Conservation (phyloP, 805 yeast genomes). For the Yarrowia yakushimensis region DNA sequence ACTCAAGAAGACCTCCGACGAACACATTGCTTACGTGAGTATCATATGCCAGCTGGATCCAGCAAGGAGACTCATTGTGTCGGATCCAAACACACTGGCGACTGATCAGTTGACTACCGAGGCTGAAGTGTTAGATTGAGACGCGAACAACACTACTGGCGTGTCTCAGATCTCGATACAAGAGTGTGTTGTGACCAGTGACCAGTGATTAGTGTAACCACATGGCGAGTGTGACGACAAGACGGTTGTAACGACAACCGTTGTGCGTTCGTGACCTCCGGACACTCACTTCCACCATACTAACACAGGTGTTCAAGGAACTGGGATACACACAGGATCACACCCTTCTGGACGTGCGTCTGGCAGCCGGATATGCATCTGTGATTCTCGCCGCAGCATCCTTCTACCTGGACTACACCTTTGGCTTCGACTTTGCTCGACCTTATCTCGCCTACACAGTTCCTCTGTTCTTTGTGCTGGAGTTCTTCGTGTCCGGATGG, state of each 20-base stretch:
- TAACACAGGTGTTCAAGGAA: slow-evolving; percentile 26
- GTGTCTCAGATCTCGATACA: too few relatives aligned
- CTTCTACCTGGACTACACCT: slow-evolving; percentile 33
- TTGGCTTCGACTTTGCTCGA: slow-evolving; percentile 36
- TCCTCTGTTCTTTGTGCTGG: slow-evolving; percentile 33
- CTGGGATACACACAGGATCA: slow-evolving; percentile 34
- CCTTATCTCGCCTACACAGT: slow-evolving; percentile 35
- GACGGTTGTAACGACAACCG: too few relatives aligned
- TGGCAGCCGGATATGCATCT: slow-evolving; percentile 35
- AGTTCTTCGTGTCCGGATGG: slow-evolving; percentile 33
- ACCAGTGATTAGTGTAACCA: too few relatives aligned
- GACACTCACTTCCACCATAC: too few relatives aligned
- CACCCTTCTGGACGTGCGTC: slow-evolving; percentile 32
- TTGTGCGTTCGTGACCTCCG: neutral
- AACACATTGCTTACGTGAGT: slow-evolving; percentile 34
- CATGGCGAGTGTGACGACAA: too few relatives aligned
- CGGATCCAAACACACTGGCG: too few relatives aligned
- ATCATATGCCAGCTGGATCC: neutral
- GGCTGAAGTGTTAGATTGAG: too few relatives aligned
- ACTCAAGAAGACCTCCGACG: slow-evolving; percentile 36
- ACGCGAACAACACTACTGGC: too few relatives aligned
- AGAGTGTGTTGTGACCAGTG: too few relatives aligned
- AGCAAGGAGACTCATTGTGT: too few relatives aligned
- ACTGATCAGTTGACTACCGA: too few relatives aligned
- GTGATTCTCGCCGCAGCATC: slow-evolving; percentile 36